Evolutionary conservation across 768 basidiomycete genomes (phyloP), one percentile per base, ranked within the genome.

Genomic region (Suillus subaureus): DNA sequence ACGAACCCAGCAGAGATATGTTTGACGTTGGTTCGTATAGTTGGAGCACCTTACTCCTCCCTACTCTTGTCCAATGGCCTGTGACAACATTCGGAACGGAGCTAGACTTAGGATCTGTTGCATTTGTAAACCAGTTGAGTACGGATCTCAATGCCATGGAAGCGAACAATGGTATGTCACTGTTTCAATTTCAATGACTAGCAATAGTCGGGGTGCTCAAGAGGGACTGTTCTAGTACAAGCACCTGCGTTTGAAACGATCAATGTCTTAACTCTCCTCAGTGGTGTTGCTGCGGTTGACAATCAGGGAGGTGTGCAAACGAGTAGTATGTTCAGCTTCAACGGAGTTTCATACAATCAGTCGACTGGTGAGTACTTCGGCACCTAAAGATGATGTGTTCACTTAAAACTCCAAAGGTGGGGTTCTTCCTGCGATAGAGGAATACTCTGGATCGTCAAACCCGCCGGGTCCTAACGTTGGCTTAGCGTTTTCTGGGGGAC

Each of bases 21-120:
- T n/a, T 28, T 42, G 40, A 60, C 26, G 21, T 18, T 13, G 6
- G 18, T 60, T 21, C 9, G 1, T 60, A 42, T 28, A 60, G 58
- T 60, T 60, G 58, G 58, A 60, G 40, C 40, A 60, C 58, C 28
- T 60, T 60, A 11, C 39, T 42, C 40, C 40, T 60, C 4, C 58
- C 58, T 28, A 60, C 40, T 12, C 28, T 13, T 42, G 26, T 60
- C 28, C 18, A 28, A 31, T 60, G 39, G 58, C 42, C 58, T 31
- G 40, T 60, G 1, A 0, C 6, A 13, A 21, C 18, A 18, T 31
- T 4, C 11, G 58, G 58, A 42, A 60, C 42, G 6, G 58, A 60
- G 31, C 26, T 60, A 12, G 28, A 60, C 18, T 21, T 60, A 6
- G 58, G 58, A 60, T 42, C 58, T 18, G 11, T 4, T 13, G 58